phyloP scores from a whole-genome alignment of 495 filamentous ascomycete species.

The Ramalina intermedia region DNA sequence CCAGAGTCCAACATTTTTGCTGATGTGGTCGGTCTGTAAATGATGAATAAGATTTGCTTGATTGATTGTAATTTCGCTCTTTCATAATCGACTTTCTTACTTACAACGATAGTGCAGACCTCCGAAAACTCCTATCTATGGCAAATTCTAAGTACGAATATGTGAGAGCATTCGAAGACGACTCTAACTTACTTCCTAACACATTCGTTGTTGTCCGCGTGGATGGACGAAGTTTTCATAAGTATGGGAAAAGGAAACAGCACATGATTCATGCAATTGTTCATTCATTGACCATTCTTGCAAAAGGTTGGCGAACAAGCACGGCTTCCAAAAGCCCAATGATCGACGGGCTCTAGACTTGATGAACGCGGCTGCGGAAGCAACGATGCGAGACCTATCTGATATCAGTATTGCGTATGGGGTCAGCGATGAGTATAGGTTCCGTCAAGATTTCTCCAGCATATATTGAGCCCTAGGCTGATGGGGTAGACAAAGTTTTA shows the following conservation, averaged over 20 bases:
- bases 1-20: neutral
- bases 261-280: neutral
- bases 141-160: constrained; percentile 80
- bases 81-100: too few species aligned
- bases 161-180: constrained; percentile 75
- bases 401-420: constrained; percentile 84
- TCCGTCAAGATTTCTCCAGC: neutral
- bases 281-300: neutral
- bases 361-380: constrained; percentile 83
- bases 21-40: neutral
- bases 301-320: constrained; percentile 64
- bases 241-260: constrained; percentile 32
- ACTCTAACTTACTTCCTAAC: constrained; percentile 64
- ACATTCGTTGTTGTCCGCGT: constrained; percentile 91
- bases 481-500: constrained; percentile 43
- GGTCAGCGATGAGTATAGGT: constrained; percentile 89
- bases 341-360: constrained; percentile 75
- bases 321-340: constrained; percentile 82
- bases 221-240: constrained; percentile 85
- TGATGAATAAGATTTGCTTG: too few species aligned
- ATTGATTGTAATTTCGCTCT: too few species aligned
- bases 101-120: too few species aligned
- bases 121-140: constrained; percentile 23
- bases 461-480: neutral
- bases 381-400: constrained; percentile 68